Percentiles rank a stretch among this genome's conserved stretches.
These are phyloP conservation scores for Lecanicillium sp. DNA, from an alignment of 2,329 filamentous ascomycete genomes.

Conservation along the genomic window DNA sequence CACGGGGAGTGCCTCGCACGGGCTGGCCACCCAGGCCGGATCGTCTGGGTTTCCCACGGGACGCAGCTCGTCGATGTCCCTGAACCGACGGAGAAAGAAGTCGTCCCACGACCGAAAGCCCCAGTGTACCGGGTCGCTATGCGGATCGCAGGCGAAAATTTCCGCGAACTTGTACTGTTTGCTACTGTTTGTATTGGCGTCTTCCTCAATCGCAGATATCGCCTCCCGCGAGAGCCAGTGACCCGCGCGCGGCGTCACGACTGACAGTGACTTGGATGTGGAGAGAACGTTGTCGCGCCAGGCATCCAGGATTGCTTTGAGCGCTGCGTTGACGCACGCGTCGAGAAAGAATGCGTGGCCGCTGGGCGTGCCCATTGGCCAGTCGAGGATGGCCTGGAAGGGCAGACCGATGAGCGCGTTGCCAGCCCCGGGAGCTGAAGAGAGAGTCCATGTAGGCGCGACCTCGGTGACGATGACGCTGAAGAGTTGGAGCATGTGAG, in stretches of 20 bases:
- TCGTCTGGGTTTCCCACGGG: conserved; percentile 44
- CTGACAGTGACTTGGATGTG: conserved; percentile 22
- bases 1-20: conserved; percentile 55
- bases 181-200: no score
- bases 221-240: no score
- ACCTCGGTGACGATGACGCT: not conserved
- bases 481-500: no score
- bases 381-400: conserved; percentile 52
- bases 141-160: conserved; percentile 18
- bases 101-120: conserved; percentile 59
- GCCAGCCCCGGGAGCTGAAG: no score
- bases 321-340: conserved; percentile 42
- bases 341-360: conserved; percentile 50
- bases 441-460: not conserved
- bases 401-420: conserved; percentile 45
- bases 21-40: conserved; percentile 40
- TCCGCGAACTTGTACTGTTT: conserved; percentile 13
- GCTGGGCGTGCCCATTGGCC: conserved; percentile 49
- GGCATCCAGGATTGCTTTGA: conserved; percentile 45
- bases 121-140: conserved; percentile 10
- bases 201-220: no score
- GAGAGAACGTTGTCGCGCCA: conserved; percentile 27
- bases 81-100: conserved; percentile 55
- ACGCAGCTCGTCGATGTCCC: conserved; percentile 34
- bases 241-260: conserved; percentile 13